Evolutionary conservation across 1,284 basidiomycete species (phyloP).

Genomic region (Rhodotorula sp.): DNA sequence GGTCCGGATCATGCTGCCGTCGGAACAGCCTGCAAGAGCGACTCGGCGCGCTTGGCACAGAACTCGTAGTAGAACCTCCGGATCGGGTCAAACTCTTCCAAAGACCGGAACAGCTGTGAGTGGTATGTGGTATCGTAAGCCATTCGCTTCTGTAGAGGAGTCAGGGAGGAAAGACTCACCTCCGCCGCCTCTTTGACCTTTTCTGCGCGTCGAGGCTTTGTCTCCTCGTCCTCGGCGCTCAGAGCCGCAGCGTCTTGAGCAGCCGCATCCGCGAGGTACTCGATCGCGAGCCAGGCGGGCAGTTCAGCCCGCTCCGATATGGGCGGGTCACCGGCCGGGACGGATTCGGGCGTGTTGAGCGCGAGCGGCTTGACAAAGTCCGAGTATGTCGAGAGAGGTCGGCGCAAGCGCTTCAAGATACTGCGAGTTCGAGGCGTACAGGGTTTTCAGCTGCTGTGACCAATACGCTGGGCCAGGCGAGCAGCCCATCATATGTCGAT

Average conservation of each 20-base stretch:
- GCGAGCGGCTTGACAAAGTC: constrained; percentile 60
- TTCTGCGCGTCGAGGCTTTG: background rate
- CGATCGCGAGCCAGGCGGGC: constrained; percentile 72
- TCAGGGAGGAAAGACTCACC: constrained; percentile 12
- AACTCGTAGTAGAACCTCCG: constrained; percentile 32
- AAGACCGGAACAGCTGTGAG: constrained; percentile 25
- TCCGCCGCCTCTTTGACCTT: constrained; percentile 25
- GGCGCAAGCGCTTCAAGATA: constrained; percentile 60
- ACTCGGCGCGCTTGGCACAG: constrained; percentile 15
- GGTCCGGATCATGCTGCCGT: background rate
- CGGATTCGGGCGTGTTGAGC: constrained; percentile 28
- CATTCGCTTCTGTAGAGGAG: background rate
- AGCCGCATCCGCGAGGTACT: constrained; percentile 78
- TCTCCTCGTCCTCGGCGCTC: background rate
- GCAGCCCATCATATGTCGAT: too few species aligned
- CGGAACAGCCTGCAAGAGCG: background rate
- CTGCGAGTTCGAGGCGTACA: constrained; percentile 49
- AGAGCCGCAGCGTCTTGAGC: constrained; percentile 53
- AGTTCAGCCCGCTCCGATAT: constrained; percentile 57
- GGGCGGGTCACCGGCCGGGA: constrained; percentile 44
- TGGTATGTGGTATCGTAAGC: background rate
- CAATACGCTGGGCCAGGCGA: too few species aligned
- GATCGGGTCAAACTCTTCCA: constrained; percentile 39
- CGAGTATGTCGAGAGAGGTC: constrained; percentile 59
- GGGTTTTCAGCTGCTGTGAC: too few species aligned